phyloP scores from a whole-genome alignment of 441 rosid genomes.

The Geranium incanum region DNA sequence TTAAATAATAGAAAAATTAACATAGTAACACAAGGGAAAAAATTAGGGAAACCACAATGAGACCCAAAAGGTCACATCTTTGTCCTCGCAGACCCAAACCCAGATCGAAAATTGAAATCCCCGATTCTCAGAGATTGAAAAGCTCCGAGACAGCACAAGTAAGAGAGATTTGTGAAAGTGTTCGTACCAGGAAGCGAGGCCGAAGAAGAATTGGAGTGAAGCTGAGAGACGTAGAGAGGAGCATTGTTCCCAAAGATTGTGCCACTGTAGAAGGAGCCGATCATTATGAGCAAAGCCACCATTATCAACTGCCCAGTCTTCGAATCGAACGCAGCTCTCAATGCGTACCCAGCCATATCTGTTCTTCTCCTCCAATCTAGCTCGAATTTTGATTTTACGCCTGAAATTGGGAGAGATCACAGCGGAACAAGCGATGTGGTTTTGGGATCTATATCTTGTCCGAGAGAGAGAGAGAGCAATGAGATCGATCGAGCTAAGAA shows the following conservation, averaged over 20 bases:
- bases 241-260: constrained; percentile 23
- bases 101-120: neutral
- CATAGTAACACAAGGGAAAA: neutral
- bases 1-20: neutral
- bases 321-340: constrained; percentile 24
- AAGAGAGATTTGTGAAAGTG: neutral
- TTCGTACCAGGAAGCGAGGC: neutral
- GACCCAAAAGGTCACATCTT: neutral
- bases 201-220: constrained; percentile 13
- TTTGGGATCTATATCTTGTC: neutral
- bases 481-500: neutral
- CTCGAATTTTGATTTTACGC: neutral
- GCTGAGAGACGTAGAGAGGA: constrained; percentile 19
- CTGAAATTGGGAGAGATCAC: neutral
- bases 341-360: constrained; percentile 14
- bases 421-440: neutral
- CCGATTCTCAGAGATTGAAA: neutral
- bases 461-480: neutral
- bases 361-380: neutral
- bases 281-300: constrained; percentile 23
- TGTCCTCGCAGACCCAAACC: neutral
- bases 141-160: neutral
- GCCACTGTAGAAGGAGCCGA: constrained; percentile 25
- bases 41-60: neutral
- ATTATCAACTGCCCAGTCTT: constrained; percentile 25